Percentiles rank a stretch among this genome's conserved stretches.
phyloP scores from a whole-genome alignment of 2,329 filamentous ascomycete species.

The Cucurbitaria berberidis region DNA sequence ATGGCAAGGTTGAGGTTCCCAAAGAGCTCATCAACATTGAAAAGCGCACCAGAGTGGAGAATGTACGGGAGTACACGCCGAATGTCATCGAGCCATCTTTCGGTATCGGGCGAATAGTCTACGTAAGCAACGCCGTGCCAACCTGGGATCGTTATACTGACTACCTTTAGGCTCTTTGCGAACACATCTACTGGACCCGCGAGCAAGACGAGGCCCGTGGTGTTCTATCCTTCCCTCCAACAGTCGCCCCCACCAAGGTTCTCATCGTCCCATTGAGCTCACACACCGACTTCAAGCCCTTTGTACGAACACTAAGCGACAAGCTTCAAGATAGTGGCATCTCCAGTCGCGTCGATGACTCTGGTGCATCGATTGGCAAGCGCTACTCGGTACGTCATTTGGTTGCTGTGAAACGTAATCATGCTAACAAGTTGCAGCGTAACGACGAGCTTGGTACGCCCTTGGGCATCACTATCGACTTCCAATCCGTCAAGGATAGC shows the following conservation, averaged over 20 bases:
- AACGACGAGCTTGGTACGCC: slow-evolving; percentile 97
- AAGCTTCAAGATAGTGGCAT: slow-evolving; percentile 78
- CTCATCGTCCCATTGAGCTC: slow-evolving; percentile 87
- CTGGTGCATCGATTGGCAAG: slow-evolving; percentile 90
- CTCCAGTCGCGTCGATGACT: slow-evolving; percentile 87
- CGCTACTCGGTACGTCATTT: slow-evolving; percentile 63
- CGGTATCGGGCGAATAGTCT: slow-evolving; percentile 93
- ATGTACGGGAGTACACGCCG: slow-evolving; percentile 88
- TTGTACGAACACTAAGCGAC: slow-evolving; percentile 73
- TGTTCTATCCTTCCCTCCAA: slow-evolving; percentile 75
- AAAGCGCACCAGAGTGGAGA: slow-evolving; percentile 80
- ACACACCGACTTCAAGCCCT: slow-evolving; percentile 80
- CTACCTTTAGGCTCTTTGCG: slow-evolving; percentile 80
- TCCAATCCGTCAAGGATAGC: slow-evolving; percentile 89
- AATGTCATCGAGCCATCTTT: slow-evolving; percentile 98
- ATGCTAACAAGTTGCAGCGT: slow-evolving; percentile 54
- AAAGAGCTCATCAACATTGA: slow-evolving; percentile 84
- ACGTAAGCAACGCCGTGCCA: slow-evolving; percentile 53
- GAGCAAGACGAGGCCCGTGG: slow-evolving; percentile 82
- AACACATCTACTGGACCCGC: slow-evolving; percentile 95
- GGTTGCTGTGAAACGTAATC: not conserved
- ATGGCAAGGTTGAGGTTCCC: slow-evolving; percentile 78
- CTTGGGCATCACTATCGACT: slow-evolving; percentile 91
- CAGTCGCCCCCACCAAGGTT: slow-evolving; percentile 92
- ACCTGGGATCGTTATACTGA: slow-evolving; percentile 9